These are phyloP conservation scores for Tagetes erecta DNA, from an alignment of 129 eudicot genomes.

Conservation along the genomic window DNA sequence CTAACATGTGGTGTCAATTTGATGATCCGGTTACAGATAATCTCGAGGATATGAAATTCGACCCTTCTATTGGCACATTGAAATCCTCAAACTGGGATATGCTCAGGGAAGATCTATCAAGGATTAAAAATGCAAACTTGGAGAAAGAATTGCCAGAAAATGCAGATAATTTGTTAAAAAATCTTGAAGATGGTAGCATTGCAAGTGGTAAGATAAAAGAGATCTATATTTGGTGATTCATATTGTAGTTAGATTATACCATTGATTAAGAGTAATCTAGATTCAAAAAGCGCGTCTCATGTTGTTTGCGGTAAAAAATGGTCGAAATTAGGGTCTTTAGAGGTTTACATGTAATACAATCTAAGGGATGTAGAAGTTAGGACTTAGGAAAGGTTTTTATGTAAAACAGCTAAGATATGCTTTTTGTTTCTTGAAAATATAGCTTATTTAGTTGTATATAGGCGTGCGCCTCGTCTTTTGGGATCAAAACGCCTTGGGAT, in stretches of 20 bases:
- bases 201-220: constrained; percentile 46
- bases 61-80: constrained; percentile 40
- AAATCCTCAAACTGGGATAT: constrained; percentile 40
- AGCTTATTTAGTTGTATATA: too few relatives aligned
- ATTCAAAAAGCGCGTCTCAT: too few relatives aligned
- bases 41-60: constrained; percentile 28
- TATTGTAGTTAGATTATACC: not conserved
- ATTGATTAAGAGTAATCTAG: not conserved
- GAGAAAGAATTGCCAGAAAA: constrained; percentile 24
- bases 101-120: constrained; percentile 32
- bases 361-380: too few relatives aligned
- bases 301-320: too few relatives aligned
- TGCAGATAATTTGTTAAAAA: constrained; percentile 33
- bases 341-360: too few relatives aligned
- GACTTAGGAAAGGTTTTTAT: too few relatives aligned
- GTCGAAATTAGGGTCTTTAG: too few relatives aligned
- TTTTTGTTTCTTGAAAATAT: too few relatives aligned
- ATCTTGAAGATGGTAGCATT: constrained; percentile 41
- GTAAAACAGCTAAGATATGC: too few relatives aligned
- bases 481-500: too few relatives aligned
- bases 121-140: constrained; percentile 23
- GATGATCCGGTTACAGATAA: constrained; percentile 23
- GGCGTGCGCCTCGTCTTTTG: too few relatives aligned
- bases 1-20: constrained; percentile 41
- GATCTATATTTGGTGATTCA: not conserved